A percentile compares a stretch with the other conserved stretches of the same genome.
Conservation (phyloP, 345 rosid species). For the Mangifera indica region DNA sequence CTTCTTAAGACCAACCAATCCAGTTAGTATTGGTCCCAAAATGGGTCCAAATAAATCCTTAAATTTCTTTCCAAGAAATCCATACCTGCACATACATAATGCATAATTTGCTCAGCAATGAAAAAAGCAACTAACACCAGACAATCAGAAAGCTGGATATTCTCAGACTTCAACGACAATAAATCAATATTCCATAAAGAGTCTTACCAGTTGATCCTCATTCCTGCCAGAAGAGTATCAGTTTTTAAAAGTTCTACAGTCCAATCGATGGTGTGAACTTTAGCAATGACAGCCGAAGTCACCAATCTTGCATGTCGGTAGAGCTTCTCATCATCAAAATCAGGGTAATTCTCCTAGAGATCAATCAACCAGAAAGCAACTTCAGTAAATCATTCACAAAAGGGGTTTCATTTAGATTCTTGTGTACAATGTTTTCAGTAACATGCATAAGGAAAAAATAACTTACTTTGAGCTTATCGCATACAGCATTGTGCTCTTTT, state of each 20-base stretch:
- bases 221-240: slow-evolving; percentile 62
- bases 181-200: neutral
- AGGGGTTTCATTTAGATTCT: neutral
- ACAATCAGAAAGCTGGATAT: neutral
- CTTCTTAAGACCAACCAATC: slow-evolving; percentile 64
- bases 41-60: slow-evolving; percentile 61
- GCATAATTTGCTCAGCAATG: too few species aligned
- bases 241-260: slow-evolving; percentile 71
- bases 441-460: too few species aligned
- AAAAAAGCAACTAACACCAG: neutral
- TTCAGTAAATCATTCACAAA: neutral
- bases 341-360: slow-evolving; percentile 44
- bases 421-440: neutral
- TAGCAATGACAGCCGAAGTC: slow-evolving; percentile 79
- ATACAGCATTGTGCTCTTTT: slow-evolving; percentile 64
- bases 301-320: slow-evolving; percentile 64
- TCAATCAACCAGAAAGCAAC: neutral
- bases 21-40: slow-evolving; percentile 56
- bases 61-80: slow-evolving; percentile 64
- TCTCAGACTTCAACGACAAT: neutral
- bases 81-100: slow-evolving; percentile 37
- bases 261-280: slow-evolving; percentile 88
- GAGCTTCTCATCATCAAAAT: slow-evolving; percentile 64
- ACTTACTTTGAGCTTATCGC: slow-evolving; percentile 66
- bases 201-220: slow-evolving; percentile 68